Evolutionary conservation across 306 rosid genomes (phyloP).

Genomic region (Pyrus bretschneideri): DNA sequence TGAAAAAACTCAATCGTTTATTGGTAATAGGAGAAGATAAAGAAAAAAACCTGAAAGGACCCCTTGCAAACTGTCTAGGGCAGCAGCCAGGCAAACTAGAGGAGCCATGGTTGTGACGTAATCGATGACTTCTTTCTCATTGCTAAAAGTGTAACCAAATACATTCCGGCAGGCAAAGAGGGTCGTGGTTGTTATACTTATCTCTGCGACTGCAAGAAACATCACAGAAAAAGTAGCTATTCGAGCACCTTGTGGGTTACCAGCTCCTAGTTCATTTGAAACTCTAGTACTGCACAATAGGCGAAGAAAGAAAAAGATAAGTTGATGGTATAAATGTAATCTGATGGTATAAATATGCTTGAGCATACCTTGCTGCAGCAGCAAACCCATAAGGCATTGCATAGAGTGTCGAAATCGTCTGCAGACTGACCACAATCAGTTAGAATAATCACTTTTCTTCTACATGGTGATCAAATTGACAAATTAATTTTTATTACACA

Average conservation of each 20-base stretch:
- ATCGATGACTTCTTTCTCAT: constrained; percentile 55
- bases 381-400: constrained; percentile 16
- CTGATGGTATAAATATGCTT: too few species aligned
- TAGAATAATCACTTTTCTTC: background rate
- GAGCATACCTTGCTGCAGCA: constrained; percentile 16
- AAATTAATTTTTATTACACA: background rate
- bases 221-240: constrained; percentile 39
- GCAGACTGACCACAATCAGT: background rate
- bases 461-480: background rate
- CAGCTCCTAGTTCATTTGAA: constrained; percentile 74
- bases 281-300: constrained; percentile 44
- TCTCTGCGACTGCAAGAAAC: constrained; percentile 34
- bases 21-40: background rate
- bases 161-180: constrained; percentile 41
- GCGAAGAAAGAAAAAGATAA: background rate
- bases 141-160: constrained; percentile 57
- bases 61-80: constrained; percentile 58
- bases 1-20: background rate
- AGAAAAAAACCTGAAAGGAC: constrained; percentile 44
- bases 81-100: constrained; percentile 38
- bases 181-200: constrained; percentile 25
- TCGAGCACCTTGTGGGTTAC: constrained; percentile 48
- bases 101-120: constrained; percentile 68
- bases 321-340: too few species aligned
- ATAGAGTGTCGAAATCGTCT: constrained; percentile 3